phyloP scores from a whole-genome alignment of 129 eudicot genomes.

The Ambrosia artemisiifolia region DNA sequence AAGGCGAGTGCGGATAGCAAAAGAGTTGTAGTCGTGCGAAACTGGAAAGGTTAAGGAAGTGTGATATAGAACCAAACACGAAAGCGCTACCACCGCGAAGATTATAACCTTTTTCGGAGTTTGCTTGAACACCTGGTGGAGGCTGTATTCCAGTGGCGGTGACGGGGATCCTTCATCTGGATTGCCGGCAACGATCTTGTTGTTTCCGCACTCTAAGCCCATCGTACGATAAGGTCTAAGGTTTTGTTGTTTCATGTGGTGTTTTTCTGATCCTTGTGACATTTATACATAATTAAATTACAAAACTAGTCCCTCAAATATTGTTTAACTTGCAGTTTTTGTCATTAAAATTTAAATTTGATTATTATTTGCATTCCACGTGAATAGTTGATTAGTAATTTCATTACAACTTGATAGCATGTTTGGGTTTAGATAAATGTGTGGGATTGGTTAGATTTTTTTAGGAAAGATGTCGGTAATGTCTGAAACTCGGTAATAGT shows the following conservation, averaged over 20 bases:
- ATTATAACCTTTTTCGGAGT: conserved; percentile 22
- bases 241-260: conserved; percentile 20
- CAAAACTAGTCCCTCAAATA: not conserved
- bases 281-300: not conserved
- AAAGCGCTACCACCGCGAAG: conserved; percentile 23
- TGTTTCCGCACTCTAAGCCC: conserved; percentile 19
- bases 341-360: not conserved
- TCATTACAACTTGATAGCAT: too few relatives aligned
- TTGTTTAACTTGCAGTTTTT: not conserved
- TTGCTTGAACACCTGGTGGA: conserved; percentile 8
- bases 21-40: conserved; percentile 20
- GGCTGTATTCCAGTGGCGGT: conserved; percentile 7
- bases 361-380: not conserved
- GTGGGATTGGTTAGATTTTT: too few relatives aligned
- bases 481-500: too few relatives aligned
- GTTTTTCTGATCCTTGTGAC: not conserved
- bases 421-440: too few relatives aligned
- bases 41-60: conserved; percentile 3
- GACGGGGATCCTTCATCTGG: too few relatives aligned
- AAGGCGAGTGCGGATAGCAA: not conserved
- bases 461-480: too few relatives aligned
- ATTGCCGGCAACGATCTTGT: conserved; percentile 6
- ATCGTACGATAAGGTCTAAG: conserved; percentile 12
- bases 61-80: conserved; percentile 20
- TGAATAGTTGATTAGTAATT: not conserved